These are phyloP conservation scores for Jimgerdemannia lactiflua DNA, from an alignment of 192 early-diverging fungal genomes.

Conservation along the genomic window DNA sequence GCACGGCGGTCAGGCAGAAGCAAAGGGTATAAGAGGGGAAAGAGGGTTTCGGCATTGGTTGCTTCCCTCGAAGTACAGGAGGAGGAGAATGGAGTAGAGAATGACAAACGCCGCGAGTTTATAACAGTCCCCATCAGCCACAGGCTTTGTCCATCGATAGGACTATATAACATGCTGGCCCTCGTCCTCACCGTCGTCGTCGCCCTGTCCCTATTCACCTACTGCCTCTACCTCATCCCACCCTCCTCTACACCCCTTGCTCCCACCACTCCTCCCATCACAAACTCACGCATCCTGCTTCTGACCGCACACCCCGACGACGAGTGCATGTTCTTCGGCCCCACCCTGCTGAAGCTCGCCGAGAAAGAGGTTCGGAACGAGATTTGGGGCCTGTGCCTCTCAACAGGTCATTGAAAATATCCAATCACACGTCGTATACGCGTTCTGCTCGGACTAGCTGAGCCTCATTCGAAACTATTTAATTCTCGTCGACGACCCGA, in stretches of 20 bases:
- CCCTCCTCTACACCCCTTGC: neutral
- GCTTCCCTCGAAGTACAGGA: too few relatives aligned
- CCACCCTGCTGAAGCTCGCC: constrained; percentile 61
- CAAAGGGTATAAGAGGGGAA: too few relatives aligned
- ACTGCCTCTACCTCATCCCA: neutral
- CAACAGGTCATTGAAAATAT: constrained; percentile 55
- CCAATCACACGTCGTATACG: too few relatives aligned
- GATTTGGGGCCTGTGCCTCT: constrained; percentile 80
- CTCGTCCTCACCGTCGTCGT: neutral
- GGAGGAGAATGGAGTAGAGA: too few relatives aligned
- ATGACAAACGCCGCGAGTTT: too few relatives aligned
- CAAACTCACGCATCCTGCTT: constrained; percentile 49
- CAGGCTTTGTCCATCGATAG: too few relatives aligned
- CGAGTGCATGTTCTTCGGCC: constrained; percentile 98
- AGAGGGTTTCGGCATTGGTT: too few relatives aligned
- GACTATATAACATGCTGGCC: neutral
- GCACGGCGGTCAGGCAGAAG: too few relatives aligned
- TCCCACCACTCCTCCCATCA: neutral
- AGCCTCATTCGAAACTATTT: too few relatives aligned
- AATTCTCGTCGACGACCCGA: neutral
- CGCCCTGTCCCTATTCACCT: neutral
- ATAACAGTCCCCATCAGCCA: too few relatives aligned
- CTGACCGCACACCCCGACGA: constrained; percentile 95
- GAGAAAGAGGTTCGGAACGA: constrained; percentile 43
- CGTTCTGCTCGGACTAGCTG: too few relatives aligned